Base-by-base conservation (phyloP, 2,329 filamentous ascomycete genomes). In the Endoconidiophora laricicola region DNA sequence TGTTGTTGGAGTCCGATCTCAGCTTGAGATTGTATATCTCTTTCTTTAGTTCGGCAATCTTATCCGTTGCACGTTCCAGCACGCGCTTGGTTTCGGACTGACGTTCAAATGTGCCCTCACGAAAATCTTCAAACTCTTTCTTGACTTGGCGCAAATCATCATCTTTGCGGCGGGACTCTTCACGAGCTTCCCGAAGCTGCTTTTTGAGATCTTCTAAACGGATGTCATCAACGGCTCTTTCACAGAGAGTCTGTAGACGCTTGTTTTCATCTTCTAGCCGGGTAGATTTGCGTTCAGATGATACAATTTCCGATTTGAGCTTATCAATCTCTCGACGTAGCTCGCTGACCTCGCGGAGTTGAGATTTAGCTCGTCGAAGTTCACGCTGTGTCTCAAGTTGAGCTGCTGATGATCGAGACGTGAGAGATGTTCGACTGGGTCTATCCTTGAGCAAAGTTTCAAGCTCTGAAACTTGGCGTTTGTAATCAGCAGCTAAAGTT, bases 391-490 rank as follows among this genome's bases (percentile, higher is more conserved):
- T 69, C 37, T 79, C 74, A 1, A 72, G 52, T 4, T 77, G 58
- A 2, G 69, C 72, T 52, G 68, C 67, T 44, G 75, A 70, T 1
- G 69, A 72, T 18, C 67, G 63, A 4, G 72, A 71, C 2, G 73
- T 73, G 16, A 63, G 61, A 16, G 63, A 60, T 33, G 66, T 62
- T 20, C 64, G 62, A 39, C 62, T 63, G 20, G 61, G 63, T 14
- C 60, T 61, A 2, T 68, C 67, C 52, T 67, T 71, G 14, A 73
- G 63, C 55, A 71, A 62, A 3, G 63, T 62, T 52, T 78, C 74
- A 49, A 81, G 65, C 54, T 79, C 73, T 53, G 76, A 71, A 6
- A 80, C 74, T 49, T 74, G 74, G 24, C 68, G 66, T 54, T 72
- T 71, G 60, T 81, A 80, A 55, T 79, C 71, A 1, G 69, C 62